Evolutionary conservation across 441 rosid genomes (phyloP), one percentile per base, ranked within the genome.

Genomic region (Brassica balearica): DNA sequence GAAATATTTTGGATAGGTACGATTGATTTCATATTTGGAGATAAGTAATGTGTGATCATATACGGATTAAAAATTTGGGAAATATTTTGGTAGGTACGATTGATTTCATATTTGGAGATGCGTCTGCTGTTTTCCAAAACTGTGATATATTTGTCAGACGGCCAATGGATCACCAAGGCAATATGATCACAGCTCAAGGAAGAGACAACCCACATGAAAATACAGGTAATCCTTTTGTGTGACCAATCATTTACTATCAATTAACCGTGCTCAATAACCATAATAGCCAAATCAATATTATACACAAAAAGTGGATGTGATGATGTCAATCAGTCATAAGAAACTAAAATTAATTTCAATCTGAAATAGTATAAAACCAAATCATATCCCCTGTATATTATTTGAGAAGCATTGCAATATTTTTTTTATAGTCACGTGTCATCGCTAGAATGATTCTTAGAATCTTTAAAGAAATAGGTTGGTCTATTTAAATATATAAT

Each of bases 71-170:
- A 5, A 55, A 9, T 36, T 23, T 5, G 7, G 20, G 55, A 22
- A 12, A 22, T 41, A 27, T 68, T 25, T 41, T 74, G 43, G 29
- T 69, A 80, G 82, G 83, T 67, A 90, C 92, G 14, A 73, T 91
- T 8, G 97, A 91, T 80, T 90, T 88, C 72, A 91, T 91, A 67
- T 87, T 86, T 23, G 91, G 93, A 0, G 85, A 93, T 29, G 94
- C 91, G 0, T 4, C 83, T 0, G 89, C 43, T 2, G 83, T 90
- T 1, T 72, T 93, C n/a, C 90, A 90, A 55, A 90, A 92, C 41
- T 90, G 93, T 27, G 86, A 93, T 78, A 88, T 92, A 23, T 85
- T 88, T 8, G 77, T 90, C 0, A 79, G 83, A 53, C 79, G 75
- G 6, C 92, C 92, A 0, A 88, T 88, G 87, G 64, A 66, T 5